These are phyloP conservation scores for Podospora pseudopauciseta DNA, from an alignment of 495 filamentous ascomycete genomes.

Conservation along the genomic window DNA sequence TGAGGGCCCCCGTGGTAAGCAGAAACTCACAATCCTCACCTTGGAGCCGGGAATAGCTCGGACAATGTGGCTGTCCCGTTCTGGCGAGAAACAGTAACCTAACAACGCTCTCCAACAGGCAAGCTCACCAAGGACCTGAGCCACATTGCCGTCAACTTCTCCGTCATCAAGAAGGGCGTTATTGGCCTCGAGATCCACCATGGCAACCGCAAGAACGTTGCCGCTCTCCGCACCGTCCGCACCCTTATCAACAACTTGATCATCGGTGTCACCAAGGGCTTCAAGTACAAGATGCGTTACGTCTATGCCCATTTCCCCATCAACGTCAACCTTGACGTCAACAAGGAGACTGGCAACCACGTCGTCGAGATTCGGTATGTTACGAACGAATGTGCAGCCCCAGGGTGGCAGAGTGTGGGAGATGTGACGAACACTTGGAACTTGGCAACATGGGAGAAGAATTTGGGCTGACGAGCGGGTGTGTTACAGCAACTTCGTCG, in stretches of 20 bases:
- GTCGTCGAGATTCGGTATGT: slow-evolving; percentile 97
- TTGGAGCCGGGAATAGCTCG: background rate
- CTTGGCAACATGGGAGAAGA: slow-evolving; percentile 1
- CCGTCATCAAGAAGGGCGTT: slow-evolving; percentile 68
- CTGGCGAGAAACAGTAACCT: background rate
- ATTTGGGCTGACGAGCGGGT: slow-evolving; percentile 29
- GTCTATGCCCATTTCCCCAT: slow-evolving; percentile 99
- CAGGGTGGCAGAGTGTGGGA: background rate
- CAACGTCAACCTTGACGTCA: slow-evolving; percentile 99
- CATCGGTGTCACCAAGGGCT: slow-evolving; percentile 95
- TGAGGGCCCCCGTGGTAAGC: slow-evolving; percentile 82
- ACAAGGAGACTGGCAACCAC: slow-evolving; percentile 76
- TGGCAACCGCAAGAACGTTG: slow-evolving; percentile 93
- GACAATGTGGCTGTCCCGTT: background rate
- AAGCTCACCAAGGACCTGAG: slow-evolving; percentile 94
- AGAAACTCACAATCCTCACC: background rate
- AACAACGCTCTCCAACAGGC: slow-evolving; percentile 47
- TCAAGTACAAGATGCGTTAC: slow-evolving; percentile 99
- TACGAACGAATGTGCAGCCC: background rate
- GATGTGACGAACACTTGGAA: background rate
- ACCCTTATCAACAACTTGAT: slow-evolving; percentile 97
- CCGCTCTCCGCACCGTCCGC: slow-evolving; percentile 94
- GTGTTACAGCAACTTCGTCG: slow-evolving; percentile 86
- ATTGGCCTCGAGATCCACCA: slow-evolving; percentile 98
- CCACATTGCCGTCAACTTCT: slow-evolving; percentile 95